Conservation (phyloP, 352 stramenopile species). For the Sclerospora graminicola region DNA sequence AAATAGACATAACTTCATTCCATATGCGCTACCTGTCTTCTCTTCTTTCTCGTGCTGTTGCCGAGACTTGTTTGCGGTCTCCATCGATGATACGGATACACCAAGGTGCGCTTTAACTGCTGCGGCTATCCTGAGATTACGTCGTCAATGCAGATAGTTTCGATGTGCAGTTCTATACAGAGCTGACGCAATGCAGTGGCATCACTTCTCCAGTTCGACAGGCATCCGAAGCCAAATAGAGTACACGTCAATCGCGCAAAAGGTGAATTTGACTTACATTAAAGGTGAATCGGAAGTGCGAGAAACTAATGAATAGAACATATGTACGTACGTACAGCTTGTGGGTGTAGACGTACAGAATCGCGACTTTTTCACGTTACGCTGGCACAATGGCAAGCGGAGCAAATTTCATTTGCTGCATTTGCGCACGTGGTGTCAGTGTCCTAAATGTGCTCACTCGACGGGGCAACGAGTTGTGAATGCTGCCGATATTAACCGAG, state of each 20-base stretch:
- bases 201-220: conserved; percentile 8
- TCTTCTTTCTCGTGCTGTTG: conserved; percentile 13
- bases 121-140: neutral
- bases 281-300: neutral
- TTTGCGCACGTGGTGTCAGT: conserved; percentile 69
- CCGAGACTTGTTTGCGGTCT: conserved; percentile 5
- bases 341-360: conserved; percentile 45
- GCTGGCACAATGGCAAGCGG: conserved; percentile 58
- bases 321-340: conserved; percentile 21
- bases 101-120: conserved; percentile 14
- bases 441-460: conserved; percentile 52
- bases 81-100: conserved; percentile 6
- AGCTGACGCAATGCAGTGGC: conserved; percentile 5
- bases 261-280: conserved; percentile 10
- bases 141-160: conserved; percentile 5
- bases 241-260: conserved; percentile 13
- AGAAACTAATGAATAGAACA: too few relatives aligned
- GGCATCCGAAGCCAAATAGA: conserved; percentile 5
- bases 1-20: too few relatives aligned
- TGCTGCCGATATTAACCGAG: conserved; percentile 39
- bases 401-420: conserved; percentile 72
- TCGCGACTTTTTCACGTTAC: conserved; percentile 64
- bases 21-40: conserved; percentile 14
- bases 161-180: conserved; percentile 1
- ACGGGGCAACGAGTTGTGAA: conserved; percentile 80